Percentiles rank a stretch among this genome's conserved stretches.
Evolutionary conservation across 2,329 filamentous ascomycete species (phyloP).

Genomic region (Arthrobotrys musiformis): DNA sequence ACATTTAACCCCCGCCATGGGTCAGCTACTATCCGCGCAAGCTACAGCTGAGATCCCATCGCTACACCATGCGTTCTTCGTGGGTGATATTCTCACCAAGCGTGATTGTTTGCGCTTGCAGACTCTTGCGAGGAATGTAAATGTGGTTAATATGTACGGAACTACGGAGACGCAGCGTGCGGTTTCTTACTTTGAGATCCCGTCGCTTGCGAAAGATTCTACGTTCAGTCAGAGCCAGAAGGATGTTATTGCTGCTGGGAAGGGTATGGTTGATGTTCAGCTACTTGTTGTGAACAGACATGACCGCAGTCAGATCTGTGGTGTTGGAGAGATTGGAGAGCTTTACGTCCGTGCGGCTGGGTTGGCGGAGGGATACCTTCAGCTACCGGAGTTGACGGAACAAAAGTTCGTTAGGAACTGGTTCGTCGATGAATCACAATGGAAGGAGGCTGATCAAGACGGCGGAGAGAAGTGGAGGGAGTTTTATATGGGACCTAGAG

Average conservation of each 20-base stretch:
- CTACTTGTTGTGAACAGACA: constrained; percentile 82
- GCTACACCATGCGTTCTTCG: constrained; percentile 85
- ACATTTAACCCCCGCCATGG: constrained; percentile 96
- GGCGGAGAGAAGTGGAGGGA: constrained; percentile 78
- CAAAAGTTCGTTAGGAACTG: constrained; percentile 86
- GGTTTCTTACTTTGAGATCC: constrained; percentile 84
- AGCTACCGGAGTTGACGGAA: constrained; percentile 71
- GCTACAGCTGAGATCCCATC: constrained; percentile 79
- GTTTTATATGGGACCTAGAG: constrained; percentile 82
- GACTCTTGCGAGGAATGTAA: constrained; percentile 76
- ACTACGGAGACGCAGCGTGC: constrained; percentile 85
- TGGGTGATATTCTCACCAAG: constrained; percentile 88
- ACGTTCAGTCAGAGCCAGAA: constrained; percentile 64
- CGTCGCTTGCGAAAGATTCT: constrained; percentile 73
- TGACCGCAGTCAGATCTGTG: constrained; percentile 74
- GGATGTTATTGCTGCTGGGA: constrained; percentile 83
- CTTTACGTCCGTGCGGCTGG: constrained; percentile 84
- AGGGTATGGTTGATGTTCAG: constrained; percentile 89
- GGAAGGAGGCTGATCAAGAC: constrained; percentile 70
- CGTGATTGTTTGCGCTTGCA: constrained; percentile 82
- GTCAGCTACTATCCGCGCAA: constrained; percentile 89
- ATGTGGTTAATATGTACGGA: constrained; percentile 87
- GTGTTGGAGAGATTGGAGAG: constrained; percentile 83
- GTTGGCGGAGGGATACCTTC: constrained; percentile 81
- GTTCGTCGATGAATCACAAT: constrained; percentile 80